Base-by-base conservation (phyloP, 2,329 filamentous ascomycete genomes). In the Leptographium wingfieldii region DNA sequence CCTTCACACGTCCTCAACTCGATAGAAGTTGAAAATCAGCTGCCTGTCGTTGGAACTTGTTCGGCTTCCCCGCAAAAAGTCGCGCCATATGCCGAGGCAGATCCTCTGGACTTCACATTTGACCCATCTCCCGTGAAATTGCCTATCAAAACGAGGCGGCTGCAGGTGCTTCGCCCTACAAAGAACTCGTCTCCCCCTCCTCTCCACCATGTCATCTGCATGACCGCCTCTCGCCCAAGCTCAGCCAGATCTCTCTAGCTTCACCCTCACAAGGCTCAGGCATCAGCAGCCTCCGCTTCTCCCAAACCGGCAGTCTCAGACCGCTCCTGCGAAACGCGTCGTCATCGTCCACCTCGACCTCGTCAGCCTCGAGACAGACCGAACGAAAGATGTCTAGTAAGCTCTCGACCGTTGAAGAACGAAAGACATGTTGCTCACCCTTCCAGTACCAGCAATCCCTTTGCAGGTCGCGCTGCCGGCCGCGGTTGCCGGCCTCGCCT, bases 401-500 rank as follows among this genome's bases (percentile, higher is more conserved):
- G 56, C 19, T 35, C 33, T 33, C 12, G 46, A 38, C 5, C 49
- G 19, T 52, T 27, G 14, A 29, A 25, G 25, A 29, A 22, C 6
- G 19, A 29, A 27, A n/a, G 43, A 31, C 19, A 22, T 22, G 43
- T 29, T 12, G 49, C 49, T 52, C 49, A 52, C 49, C 19, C 7
- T 58, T 3, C 11, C 5, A 25, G 19, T 29, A 38, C 22, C 49
- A n/a, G 27, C 55, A 82, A 79, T 82, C 51, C 80, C 82, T 53
- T 71, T 84, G 27, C 70, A 75, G 27, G 63, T 83, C 56, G 76
- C 82, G 7, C 74, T 79, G 33, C 83, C 87, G 22, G 85, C 85
- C 19, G 79, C 82, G 53, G 78, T 80, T 35, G 86, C 87, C 5
- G 79, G 80, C 4, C 74, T 87, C n/a, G 87, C 88, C 38, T 95